Percentiles rank a stretch among this genome's conserved stretches.
phyloP scores from a whole-genome alignment of 352 stramenopile species.

The Pythium aristosporum region DNA sequence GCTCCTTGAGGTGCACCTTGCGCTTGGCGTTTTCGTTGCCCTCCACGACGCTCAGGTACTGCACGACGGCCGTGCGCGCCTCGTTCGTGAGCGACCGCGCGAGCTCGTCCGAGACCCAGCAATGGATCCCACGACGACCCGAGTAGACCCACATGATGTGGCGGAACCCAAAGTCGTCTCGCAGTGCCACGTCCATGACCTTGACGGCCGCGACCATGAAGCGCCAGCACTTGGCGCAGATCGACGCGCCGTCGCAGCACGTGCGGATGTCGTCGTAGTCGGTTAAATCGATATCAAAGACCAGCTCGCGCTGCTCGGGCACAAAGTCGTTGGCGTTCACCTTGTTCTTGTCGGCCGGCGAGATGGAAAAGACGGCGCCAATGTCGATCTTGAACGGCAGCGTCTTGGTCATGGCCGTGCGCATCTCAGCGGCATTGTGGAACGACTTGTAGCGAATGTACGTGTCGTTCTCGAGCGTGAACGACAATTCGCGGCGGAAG shows the following conservation, averaged over 20 bases:
- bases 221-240: conserved; percentile 95
- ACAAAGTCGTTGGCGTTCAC: conserved; percentile 86
- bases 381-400: conserved; percentile 99
- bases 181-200: conserved; percentile 89
- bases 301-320: conserved; percentile 95
- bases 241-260: conserved; percentile 91
- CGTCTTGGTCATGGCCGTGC: conserved; percentile 86
- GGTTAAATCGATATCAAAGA: conserved; percentile 99
- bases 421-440: conserved; percentile 85
- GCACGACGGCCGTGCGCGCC: conserved; percentile 93
- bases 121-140: conserved; percentile 98
- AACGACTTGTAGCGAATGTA: conserved; percentile 99
- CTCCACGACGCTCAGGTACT: conserved; percentile 95
- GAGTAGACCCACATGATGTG: conserved; percentile 99
- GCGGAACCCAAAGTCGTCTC: conserved; percentile 98
- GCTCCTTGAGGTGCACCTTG: conserved; percentile 90
- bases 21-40: conserved; percentile 86
- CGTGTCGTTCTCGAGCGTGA: conserved; percentile 98
- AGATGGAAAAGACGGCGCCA: conserved; percentile 94
- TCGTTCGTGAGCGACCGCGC: conserved; percentile 95
- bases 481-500: conserved; percentile 95
- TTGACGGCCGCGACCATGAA: conserved; percentile 98
- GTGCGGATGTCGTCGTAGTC: conserved; percentile 99
- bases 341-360: conserved; percentile 83
- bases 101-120: conserved; percentile 97